These are phyloP conservation scores for Aspergillus persii DNA, from an alignment of 2,329 filamentous ascomycete genomes.

Conservation along the genomic window DNA sequence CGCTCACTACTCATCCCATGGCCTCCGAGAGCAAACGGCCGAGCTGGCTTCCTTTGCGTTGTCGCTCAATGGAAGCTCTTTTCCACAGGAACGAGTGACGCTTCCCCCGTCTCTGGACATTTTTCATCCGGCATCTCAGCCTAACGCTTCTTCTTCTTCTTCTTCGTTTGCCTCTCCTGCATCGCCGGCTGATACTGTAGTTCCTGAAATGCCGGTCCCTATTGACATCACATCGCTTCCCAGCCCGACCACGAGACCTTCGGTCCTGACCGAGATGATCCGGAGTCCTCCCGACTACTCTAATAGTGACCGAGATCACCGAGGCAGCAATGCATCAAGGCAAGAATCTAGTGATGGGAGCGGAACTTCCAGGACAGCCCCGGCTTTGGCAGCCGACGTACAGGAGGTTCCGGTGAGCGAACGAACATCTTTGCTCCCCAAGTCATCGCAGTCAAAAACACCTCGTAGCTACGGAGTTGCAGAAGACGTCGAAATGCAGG, in stretches of 20 bases:
- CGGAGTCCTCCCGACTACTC: conserved; percentile 37
- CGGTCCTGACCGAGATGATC: conserved; percentile 53
- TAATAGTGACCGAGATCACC: conserved; percentile 15
- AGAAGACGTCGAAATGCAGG: conserved; percentile 33
- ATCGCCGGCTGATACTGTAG: conserved; percentile 24
- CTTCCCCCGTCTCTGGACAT: conserved; percentile 31
- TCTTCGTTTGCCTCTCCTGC: conserved; percentile 1
- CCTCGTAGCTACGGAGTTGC: conserved; percentile 29
- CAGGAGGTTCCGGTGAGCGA: conserved; percentile 32
- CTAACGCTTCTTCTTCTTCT: neutral
- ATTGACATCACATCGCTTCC: conserved; percentile 17
- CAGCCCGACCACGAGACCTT: conserved; percentile 36
- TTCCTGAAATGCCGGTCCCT: conserved; percentile 8
- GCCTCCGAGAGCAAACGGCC: conserved; percentile 81
- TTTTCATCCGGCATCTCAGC: conserved; percentile 19
- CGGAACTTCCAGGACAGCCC: conserved; percentile 12
- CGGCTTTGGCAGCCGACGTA: conserved; percentile 5
- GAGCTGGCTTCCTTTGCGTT: conserved; percentile 82
- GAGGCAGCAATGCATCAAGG: conserved; percentile 1
- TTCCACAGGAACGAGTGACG: conserved; percentile 25
- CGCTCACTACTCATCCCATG: conserved; percentile 69
- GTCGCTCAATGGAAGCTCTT: conserved; percentile 42
- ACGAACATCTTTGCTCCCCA: conserved; percentile 36
- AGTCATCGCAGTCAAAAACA: conserved; percentile 27
- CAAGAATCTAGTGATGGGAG: conserved; percentile 16